Evolutionary conservation across 805 yeast genomes (phyloP), one percentile per base, ranked within the genome.

Genomic region (Komagataella populi): DNA sequence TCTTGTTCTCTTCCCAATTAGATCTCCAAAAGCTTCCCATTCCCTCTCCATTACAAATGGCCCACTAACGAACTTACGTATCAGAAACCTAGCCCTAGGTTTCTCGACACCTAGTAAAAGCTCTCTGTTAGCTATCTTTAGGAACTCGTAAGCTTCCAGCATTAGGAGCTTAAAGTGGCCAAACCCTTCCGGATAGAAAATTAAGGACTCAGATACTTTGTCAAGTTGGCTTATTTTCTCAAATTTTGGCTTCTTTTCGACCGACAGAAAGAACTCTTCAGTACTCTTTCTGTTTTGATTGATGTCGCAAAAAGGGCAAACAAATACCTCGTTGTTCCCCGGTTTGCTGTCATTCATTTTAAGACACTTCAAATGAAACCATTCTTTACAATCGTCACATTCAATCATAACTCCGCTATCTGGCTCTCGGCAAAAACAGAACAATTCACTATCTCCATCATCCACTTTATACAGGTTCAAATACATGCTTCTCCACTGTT

Each of bases 331-430:
- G 16, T 55, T 57, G 43, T 52, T 55, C 43, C 53, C 53, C 23
- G 48, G 30, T 10, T 47, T 43, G 39, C 22, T 30, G 12, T 56
- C 59, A 45, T 55, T 53, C 45, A 70, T 59, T 49, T 72, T 73
- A 47, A 83, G 68, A 63, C 90, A 84, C 14, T 63, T 64, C 48
- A 75, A 72, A 60, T 84, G 90, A 59, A 77, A 84, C 89, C 89
- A 83, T 57, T 83, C 87, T 50, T 74, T 70, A 62, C 91, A 84
- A 16, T 62, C 64, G 55, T 83, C 89, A 65, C 90, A 84, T 53
- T 78, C 84, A 47, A 82, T 77, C 86, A 83, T 83, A 0, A 76
- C 72, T 6, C 85, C 75, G 56, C 73, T 63, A 56, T 83, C 90
- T 22, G 64, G 63, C 48, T 74, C 76, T 48, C 88, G 71, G 62